Evolutionary conservation across 371 early-diverging fungal species (phyloP), one percentile per base, ranked within the genome.

Genomic region (Saksenaea vasiformis): DNA sequence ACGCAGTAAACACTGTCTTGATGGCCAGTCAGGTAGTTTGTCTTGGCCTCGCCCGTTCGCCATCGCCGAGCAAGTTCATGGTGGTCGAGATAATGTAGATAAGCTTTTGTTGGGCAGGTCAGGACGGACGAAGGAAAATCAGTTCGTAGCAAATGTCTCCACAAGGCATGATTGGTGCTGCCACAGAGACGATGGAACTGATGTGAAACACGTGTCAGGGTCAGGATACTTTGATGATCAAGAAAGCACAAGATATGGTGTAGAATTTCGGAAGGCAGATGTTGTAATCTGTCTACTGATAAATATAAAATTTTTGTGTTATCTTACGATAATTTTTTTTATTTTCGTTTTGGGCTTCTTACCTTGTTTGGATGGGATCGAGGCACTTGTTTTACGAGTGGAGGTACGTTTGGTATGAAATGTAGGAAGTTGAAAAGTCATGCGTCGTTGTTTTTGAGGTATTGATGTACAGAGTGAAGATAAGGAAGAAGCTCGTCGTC

Each of bases 1-100:
- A 98, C 82, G 67, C 97, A 97, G 68, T 99, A 95, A 0, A 99
- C 93, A 54, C 94, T 91, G 66, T 98, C 98, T 17, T 67, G 62
- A 71, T 99, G 99, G 0, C 99, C 97, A 3, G 70, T 61, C 19
- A 92, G 71, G 47, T 76, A 85, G 27, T 70, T 77, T 15, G 71
- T 72, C 10, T 62, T 44, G 1, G 69, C 69, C 22, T 76, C 65
- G 3, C 81, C 81, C 9, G 66, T 60, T 8, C 60, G 65, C 81
- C 81, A 80, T n/a, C 77, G 72, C 28, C 36, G 65, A 14, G 34
- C 61, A 5, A 80, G 61, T 27, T 66, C 34, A 5, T 68, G 27
- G 34, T 74, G 73, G 14, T 74, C 66, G 24, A 65, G 64, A 54
- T 78, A 80, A 1, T 67, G 67, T 31, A 67, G 58, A 35, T 62